Conservation (phyloP, 139 green algal genomes). For the Volvox reticuliferus region DNA sequence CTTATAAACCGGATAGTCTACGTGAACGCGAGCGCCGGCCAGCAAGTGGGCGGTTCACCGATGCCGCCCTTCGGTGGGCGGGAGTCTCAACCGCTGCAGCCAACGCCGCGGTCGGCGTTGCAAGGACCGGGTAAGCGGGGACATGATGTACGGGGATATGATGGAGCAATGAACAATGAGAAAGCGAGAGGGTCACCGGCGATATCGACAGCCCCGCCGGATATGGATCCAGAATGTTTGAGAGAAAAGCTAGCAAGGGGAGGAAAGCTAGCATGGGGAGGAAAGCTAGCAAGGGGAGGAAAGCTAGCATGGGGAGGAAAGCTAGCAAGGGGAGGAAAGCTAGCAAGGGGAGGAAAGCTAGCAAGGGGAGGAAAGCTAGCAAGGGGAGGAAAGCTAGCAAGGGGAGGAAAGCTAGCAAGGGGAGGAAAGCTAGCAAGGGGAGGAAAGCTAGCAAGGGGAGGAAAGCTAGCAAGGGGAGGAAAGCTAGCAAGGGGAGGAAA, state of each 20-base stretch:
- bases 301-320: background rate
- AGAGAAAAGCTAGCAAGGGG: background rate
- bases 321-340: background rate
- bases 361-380: background rate
- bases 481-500: background rate
- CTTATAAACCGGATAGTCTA: conserved; percentile 52
- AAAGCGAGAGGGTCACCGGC: too few species aligned
- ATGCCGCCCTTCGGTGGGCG: background rate
- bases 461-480: background rate
- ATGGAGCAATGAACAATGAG: background rate
- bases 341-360: too few species aligned
- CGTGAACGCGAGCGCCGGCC: conserved; percentile 33
- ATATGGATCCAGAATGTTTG: too few species aligned
- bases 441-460: background rate
- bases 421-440: background rate
- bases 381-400: background rate
- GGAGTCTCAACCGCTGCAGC: conserved; percentile 7
- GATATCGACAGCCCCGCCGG: too few species aligned
- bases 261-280: background rate
- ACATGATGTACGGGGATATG: background rate
- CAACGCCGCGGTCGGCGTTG: background rate
- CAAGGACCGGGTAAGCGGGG: background rate
- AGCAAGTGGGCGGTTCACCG: background rate
- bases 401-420: background rate
- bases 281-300: background rate